A percentile compares a stretch with the other conserved stretches of the same genome.
Evolutionary conservation across 148 eudicot genomes (phyloP).

Genomic region (Polygonum maritimum): DNA sequence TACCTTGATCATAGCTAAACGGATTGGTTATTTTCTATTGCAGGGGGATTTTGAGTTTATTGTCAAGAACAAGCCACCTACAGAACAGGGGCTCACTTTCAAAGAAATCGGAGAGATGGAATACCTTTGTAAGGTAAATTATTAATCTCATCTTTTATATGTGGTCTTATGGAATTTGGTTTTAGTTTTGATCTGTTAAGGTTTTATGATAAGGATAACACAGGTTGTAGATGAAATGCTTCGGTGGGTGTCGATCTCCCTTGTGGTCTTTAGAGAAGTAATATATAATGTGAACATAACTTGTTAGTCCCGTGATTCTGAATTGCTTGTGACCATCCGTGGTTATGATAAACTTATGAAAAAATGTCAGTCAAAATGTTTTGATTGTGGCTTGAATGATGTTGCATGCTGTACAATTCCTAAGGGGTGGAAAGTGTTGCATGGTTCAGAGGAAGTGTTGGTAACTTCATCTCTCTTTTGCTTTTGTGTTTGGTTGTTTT

Average conservation of each 20-base stretch:
- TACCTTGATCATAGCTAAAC: not conserved
- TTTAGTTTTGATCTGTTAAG: not conserved
- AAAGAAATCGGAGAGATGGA: slow-evolving; percentile 72
- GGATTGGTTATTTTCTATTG: not conserved
- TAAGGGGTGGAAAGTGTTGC: slow-evolving; percentile 80
- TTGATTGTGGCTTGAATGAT: not conserved
- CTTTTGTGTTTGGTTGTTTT: no score
- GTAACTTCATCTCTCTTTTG: no score
- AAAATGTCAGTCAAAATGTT: not conserved
- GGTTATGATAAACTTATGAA: not conserved
- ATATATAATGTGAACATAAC: slow-evolving; percentile 41
- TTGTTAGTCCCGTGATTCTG: slow-evolving; percentile 30
- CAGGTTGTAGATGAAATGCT: slow-evolving; percentile 94
- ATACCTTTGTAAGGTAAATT: slow-evolving; percentile 66
- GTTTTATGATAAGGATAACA: not conserved
- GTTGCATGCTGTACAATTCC: slow-evolving; percentile 60
- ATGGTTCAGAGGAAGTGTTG: slow-evolving; percentile 49
- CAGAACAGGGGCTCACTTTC: slow-evolving; percentile 59
- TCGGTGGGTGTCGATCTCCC: slow-evolving; percentile 67
- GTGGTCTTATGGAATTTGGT: not conserved
- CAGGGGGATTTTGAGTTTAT: slow-evolving; percentile 81
- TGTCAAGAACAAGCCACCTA: slow-evolving; percentile 40
- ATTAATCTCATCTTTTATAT: not conserved
- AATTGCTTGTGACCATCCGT: not conserved
- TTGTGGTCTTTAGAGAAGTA: slow-evolving; percentile 76